Conservation (phyloP, 2,329 filamentous ascomycete species). For the Paraphaeosphaeria sporulosa region DNA sequence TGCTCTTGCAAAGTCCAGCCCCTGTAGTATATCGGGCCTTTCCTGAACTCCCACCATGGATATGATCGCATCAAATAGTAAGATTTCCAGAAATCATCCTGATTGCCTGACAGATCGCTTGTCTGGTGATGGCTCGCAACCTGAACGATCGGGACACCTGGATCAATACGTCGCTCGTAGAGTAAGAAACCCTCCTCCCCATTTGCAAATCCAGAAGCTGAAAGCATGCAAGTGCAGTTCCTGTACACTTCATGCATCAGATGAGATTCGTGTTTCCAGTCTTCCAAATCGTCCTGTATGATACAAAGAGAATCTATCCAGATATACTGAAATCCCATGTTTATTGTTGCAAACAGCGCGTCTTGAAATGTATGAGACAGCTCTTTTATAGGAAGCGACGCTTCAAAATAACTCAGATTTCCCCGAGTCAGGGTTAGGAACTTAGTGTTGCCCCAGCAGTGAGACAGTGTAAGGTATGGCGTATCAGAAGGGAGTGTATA, state of each 20-base stretch:
- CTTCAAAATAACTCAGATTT: conserved; percentile 1
- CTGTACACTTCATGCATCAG: conserved; percentile 16
- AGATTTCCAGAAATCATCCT: neutral
- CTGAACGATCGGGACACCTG: neutral
- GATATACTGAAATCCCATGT: conserved; percentile 6
- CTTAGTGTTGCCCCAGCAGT: conserved; percentile 10
- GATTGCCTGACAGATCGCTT: neutral
- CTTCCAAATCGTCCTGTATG: conserved; percentile 14
- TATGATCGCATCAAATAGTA: neutral
- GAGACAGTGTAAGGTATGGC: conserved; percentile 10
- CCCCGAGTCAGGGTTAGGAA: conserved; percentile 1
- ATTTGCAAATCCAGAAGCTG: conserved; percentile 11
- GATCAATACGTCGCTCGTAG: neutral
- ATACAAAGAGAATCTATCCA: conserved; percentile 8
- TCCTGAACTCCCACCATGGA: neutral
- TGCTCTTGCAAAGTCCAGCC: conserved; percentile 14
- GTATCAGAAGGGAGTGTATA: neutral
- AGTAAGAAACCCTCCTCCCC: conserved; percentile 8
- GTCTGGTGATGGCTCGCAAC: no score
- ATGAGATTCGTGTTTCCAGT: conserved; percentile 17
- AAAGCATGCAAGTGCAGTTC: conserved; percentile 12
- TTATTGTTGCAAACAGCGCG: neutral
- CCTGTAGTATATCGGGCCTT: neutral
- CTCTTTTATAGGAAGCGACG: neutral
- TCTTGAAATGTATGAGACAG: conserved; percentile 6